Conservation (phyloP, 257 asterid species). For the Echites panduratus region DNA sequence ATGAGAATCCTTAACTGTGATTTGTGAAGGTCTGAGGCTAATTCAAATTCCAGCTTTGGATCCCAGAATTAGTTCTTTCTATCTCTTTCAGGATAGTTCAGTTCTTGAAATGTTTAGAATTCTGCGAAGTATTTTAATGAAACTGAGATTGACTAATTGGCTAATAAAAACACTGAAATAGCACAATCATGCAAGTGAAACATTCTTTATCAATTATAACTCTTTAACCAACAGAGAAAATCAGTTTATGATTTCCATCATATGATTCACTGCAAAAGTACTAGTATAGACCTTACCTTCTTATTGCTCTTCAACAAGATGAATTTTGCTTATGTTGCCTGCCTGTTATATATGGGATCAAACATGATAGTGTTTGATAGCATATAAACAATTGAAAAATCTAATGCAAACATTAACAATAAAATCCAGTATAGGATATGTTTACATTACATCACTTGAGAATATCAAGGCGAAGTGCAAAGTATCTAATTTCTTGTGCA, state of each 20-base stretch:
- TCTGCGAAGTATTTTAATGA: not conserved
- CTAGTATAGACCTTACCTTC: too few relatives aligned
- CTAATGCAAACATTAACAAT: too few relatives aligned
- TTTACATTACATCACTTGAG: too few relatives aligned
- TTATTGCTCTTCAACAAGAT: too few relatives aligned
- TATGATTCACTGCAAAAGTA: not conserved
- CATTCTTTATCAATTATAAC: not conserved
- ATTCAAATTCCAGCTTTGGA: not conserved
- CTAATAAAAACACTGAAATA: not conserved
- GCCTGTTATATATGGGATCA: too few relatives aligned
- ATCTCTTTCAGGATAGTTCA: not conserved
- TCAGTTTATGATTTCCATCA: not conserved
- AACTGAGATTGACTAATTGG: not conserved
- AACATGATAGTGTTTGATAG: too few relatives aligned
- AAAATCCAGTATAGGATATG: too few relatives aligned
- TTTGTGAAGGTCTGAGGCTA: not conserved
- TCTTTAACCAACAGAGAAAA: not conserved
- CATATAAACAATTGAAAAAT: too few relatives aligned
- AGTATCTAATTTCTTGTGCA: not conserved
- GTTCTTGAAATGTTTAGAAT: not conserved
- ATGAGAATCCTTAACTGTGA: not conserved
- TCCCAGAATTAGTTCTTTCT: not conserved
- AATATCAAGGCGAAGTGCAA: not conserved
- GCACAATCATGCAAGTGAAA: too few relatives aligned
- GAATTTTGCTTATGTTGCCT: not conserved